A percentile compares a stretch with the other conserved stretches of the same genome.
Evolutionary conservation across 139 green algal genomes (phyloP).

Genomic region (Yamagishiella unicocca): DNA sequence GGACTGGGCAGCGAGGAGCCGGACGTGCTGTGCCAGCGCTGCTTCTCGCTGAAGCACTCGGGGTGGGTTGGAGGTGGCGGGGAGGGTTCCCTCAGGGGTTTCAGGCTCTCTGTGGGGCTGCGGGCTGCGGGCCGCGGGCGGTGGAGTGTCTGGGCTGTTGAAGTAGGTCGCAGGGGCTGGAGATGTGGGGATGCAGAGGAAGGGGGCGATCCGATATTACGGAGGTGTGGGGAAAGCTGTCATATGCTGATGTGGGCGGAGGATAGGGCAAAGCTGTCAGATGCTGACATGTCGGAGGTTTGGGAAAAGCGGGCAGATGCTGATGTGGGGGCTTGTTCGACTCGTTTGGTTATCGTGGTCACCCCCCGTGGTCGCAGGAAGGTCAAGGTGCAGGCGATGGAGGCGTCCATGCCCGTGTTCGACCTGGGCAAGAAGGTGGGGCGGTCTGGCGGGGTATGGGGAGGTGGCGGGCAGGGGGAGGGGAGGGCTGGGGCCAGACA

Average conservation of each 20-base stretch:
- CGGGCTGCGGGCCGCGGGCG: neutral
- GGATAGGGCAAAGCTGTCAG: no score
- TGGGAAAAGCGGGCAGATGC: no score
- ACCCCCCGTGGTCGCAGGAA: conserved; percentile 67
- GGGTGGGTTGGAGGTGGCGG: conserved; percentile 61
- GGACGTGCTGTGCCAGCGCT: conserved; percentile 84
- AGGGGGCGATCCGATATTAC: no score
- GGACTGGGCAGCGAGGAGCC: conserved; percentile 23
- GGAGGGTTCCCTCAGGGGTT: neutral
- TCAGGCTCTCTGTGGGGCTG: no score
- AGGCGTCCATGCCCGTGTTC: conserved; percentile 83
- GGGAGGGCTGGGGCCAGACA: no score
- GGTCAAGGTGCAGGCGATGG: conserved; percentile 75
- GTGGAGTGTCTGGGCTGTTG: neutral
- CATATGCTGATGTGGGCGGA: no score
- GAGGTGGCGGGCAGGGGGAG: no score
- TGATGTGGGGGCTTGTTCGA: no score
- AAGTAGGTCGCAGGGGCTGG: conserved; percentile 76
- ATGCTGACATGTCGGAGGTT: no score
- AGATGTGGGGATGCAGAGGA: conserved; percentile 68
- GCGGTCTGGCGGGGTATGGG: no score
- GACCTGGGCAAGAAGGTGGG: conserved; percentile 76
- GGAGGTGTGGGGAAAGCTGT: no score
- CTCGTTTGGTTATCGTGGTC: no score
- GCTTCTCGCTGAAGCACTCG: conserved; percentile 89